Conservation (phyloP, 305 asterid species). For the Fraxinus platypoda region DNA sequence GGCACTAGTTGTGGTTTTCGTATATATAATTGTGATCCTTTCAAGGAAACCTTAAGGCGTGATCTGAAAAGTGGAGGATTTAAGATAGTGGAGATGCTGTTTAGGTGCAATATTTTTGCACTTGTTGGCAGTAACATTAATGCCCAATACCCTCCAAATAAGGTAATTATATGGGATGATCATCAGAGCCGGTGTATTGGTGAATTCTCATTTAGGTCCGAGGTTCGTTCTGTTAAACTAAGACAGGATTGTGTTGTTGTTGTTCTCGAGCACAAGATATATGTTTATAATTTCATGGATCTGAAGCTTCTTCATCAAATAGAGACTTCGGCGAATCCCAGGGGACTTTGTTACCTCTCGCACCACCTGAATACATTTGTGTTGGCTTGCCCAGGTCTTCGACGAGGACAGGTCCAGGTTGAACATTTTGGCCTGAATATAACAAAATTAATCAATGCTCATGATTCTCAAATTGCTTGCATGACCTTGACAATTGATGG, state of each 20-base stretch:
- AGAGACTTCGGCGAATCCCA: slow-evolving; percentile 74
- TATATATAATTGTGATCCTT: slow-evolving; percentile 80
- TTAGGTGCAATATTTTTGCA: slow-evolving; percentile 83
- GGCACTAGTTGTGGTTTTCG: slow-evolving; percentile 86
- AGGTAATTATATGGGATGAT: slow-evolving; percentile 96
- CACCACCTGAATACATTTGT: slow-evolving; percentile 74
- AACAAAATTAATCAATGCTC: slow-evolving; percentile 72
- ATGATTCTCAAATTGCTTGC: slow-evolving; percentile 84
- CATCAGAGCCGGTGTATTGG: slow-evolving; percentile 90
- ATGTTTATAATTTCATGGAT: slow-evolving; percentile 79
- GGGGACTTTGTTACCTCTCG: slow-evolving; percentile 90
- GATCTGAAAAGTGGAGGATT: slow-evolving; percentile 88
- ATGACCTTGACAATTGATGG: slow-evolving; percentile 84
- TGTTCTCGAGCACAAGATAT: slow-evolving; percentile 92
- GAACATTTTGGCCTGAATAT: slow-evolving; percentile 88
- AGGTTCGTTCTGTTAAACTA: slow-evolving; percentile 78
- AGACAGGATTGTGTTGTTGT: slow-evolving; percentile 84
- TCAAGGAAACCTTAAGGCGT: slow-evolving; percentile 89
- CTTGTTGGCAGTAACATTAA: slow-evolving; percentile 79
- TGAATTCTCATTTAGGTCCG: slow-evolving; percentile 91
- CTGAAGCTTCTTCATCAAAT: slow-evolving; percentile 92
- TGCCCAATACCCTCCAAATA: slow-evolving; percentile 79
- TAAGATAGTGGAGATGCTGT: slow-evolving; percentile 88
- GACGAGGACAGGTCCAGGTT: slow-evolving; percentile 81
- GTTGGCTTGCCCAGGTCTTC: slow-evolving; percentile 83